These are phyloP conservation scores for Pistacia atlantica DNA, from an alignment of 345 rosid genomes.

Conservation along the genomic window DNA sequence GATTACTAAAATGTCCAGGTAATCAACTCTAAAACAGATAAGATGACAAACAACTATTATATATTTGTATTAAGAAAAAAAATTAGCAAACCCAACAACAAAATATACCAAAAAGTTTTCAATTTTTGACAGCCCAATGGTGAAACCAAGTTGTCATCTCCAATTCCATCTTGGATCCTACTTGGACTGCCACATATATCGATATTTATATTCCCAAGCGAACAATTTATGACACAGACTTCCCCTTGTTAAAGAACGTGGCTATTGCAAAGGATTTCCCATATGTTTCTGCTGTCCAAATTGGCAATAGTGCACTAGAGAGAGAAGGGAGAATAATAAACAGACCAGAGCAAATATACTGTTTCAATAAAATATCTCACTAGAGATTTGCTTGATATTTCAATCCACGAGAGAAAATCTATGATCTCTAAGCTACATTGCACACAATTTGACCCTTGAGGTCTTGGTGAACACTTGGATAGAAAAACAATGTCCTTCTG, in stretches of 20 bases:
- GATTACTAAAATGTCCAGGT: slow-evolving; percentile 22
- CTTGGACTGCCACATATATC: not conserved
- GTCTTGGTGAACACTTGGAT: not conserved
- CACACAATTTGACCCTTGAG: not conserved
- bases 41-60: not conserved
- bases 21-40: slow-evolving; percentile 13
- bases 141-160: not conserved
- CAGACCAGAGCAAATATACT: not conserved
- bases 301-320: not conserved
- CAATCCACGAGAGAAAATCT: not conserved
- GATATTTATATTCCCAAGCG: not conserved
- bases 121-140: not conserved
- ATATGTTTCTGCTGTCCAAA: not conserved
- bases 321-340: not conserved
- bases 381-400: not conserved
- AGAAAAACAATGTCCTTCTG: no score
- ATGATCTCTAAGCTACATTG: not conserved
- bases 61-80: not conserved
- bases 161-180: slow-evolving; percentile 3
- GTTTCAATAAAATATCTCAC: not conserved
- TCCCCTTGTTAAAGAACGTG: not conserved
- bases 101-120: not conserved
- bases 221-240: slow-evolving; percentile 5
- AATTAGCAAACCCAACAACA: not conserved
- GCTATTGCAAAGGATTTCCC: not conserved